phyloP scores from a whole-genome alignment of 257 asterid species.

The Penstemon eatonii region DNA sequence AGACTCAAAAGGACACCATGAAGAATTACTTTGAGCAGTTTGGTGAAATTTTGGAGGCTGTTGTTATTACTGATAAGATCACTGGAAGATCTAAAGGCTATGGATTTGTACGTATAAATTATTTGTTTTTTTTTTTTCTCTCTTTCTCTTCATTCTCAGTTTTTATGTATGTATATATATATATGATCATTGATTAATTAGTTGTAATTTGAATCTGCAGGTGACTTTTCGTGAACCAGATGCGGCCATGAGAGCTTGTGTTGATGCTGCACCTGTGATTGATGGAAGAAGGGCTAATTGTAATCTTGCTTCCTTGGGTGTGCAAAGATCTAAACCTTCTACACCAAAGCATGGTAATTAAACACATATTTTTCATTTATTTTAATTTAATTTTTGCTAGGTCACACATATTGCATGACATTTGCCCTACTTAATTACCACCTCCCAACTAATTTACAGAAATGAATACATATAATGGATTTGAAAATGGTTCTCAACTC shows the following conservation, averaged over 20 bases:
- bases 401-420: background rate
- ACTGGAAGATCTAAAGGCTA: slow-evolving; percentile 98
- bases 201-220: slow-evolving; percentile 27
- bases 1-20: slow-evolving; percentile 98
- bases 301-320: slow-evolving; percentile 95
- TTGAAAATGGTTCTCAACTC: background rate
- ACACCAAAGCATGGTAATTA: slow-evolving; percentile 74
- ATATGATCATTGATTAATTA: too few species aligned
- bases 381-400: background rate
- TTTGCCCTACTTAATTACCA: background rate
- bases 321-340: slow-evolving; percentile 92
- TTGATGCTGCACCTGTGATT: slow-evolving; percentile 87
- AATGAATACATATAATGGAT: background rate
- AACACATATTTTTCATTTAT: background rate
- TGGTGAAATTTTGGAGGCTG: slow-evolving; percentile 95
- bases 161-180: background rate
- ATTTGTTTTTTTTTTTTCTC: too few species aligned
- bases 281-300: slow-evolving; percentile 99
- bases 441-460: background rate
- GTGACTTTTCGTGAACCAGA: slow-evolving; percentile 92
- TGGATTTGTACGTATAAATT: slow-evolving; percentile 63
- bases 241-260: slow-evolving; percentile 95
- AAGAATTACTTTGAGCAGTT: slow-evolving; percentile 88
- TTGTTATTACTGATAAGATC: slow-evolving; percentile 86
- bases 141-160: background rate